phyloP scores from a whole-genome alignment of 352 stramenopile genomes.

The Pythium biforme region DNA sequence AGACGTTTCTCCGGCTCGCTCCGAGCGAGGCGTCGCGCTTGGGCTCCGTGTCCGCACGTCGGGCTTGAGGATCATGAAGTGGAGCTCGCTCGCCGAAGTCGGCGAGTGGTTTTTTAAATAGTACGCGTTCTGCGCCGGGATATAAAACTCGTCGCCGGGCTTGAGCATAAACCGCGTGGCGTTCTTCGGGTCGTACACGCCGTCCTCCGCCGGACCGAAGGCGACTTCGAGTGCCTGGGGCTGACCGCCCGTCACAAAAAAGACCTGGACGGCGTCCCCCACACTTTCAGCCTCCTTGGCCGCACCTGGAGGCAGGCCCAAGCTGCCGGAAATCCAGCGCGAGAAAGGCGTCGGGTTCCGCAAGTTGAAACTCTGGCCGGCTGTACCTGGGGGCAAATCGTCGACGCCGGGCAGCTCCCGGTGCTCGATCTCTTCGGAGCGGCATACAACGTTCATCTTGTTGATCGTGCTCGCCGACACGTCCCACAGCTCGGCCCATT shows the following conservation, averaged over 20 bases:
- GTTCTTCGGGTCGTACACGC: constrained; percentile 88
- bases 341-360: constrained; percentile 62
- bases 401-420: constrained; percentile 65
- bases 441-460: constrained; percentile 81
- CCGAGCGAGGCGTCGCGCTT: not conserved
- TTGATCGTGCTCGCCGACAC: constrained; percentile 51
- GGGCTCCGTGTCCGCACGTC: constrained; percentile 29
- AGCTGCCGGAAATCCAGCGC: constrained; percentile 89
- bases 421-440: constrained; percentile 66
- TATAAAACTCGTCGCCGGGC: constrained; percentile 95
- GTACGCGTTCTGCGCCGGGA: constrained; percentile 96
- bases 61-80: constrained; percentile 94
- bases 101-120: constrained; percentile 95
- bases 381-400: constrained; percentile 52
- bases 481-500: constrained; percentile 79
- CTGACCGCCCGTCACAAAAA: constrained; percentile 92
- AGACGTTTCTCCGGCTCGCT: not conserved
- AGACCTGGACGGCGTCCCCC: constrained; percentile 92
- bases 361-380: constrained; percentile 89
- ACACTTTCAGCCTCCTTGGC: constrained; percentile 96
- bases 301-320: constrained; percentile 90
- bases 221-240: constrained; percentile 74
- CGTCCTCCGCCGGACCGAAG: constrained; percentile 60
- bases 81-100: constrained; percentile 83
- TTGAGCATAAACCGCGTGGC: constrained; percentile 93